Evolutionary conservation across 2,329 filamentous ascomycete species (phyloP).

Genomic region (Trichoderma polysporum): DNA sequence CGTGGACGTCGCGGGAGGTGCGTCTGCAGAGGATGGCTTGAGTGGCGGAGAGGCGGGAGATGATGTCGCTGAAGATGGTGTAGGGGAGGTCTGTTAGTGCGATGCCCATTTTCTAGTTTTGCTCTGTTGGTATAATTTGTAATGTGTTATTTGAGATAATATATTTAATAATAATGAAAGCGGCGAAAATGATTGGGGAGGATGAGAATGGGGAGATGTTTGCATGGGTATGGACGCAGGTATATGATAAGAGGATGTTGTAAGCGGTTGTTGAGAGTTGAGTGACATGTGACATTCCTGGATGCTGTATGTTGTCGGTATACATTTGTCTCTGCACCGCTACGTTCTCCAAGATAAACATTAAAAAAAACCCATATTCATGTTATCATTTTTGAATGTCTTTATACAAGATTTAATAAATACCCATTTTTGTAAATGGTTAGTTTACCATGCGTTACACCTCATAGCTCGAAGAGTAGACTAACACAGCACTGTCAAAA

Average conservation of each 20-base stretch:
- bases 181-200: neutral
- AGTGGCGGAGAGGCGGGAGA: constrained; percentile 47
- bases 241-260: neutral
- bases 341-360: neutral
- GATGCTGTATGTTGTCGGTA: neutral
- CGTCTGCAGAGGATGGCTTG: constrained; percentile 53
- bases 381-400: neutral
- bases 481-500: no score
- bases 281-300: constrained; percentile 2
- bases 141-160: neutral
- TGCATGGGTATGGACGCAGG: neutral
- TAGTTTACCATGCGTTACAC: no score
- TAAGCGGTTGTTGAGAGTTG: neutral
- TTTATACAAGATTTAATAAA: no score
- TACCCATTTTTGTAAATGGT: no score
- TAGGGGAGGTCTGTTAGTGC: constrained; percentile 51
- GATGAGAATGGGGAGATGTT: neutral
- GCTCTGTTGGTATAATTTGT: neutral
- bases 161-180: neutral
- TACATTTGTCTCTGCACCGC: neutral
- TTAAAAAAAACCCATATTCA: neutral
- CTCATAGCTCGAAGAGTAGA: no score
- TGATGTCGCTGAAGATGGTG: constrained; percentile 57
- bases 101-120: constrained; percentile 24
- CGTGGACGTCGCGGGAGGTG: constrained; percentile 50